Evolutionary conservation across 768 basidiomycete genomes (phyloP), one percentile per base, ranked within the genome.

Genomic region (Russula lepida): DNA sequence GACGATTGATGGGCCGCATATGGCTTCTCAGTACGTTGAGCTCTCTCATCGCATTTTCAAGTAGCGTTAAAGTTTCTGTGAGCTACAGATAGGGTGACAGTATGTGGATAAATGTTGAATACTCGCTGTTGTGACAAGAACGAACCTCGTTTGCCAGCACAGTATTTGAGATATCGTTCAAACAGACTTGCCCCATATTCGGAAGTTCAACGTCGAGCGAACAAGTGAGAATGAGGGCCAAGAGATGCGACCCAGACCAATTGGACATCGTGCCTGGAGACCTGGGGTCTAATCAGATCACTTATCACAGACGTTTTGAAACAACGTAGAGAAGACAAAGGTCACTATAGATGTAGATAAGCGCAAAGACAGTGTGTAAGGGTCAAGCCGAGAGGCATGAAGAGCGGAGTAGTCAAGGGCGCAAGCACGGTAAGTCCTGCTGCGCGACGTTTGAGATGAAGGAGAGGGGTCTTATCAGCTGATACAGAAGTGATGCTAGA

Each of bases 371-470:
- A n/a, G n/a, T n/a, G n/a, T n/a, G n/a, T n/a, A n/a, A n/a, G n/a
- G n/a, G n/a, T n/a, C n/a, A n/a, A n/a, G n/a, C n/a, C n/a, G n/a
- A n/a, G n/a, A n/a, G n/a, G 32, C n/a, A n/a, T 32, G 9, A 9
- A 4, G 32, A 32, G 32, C 9, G 9, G 32, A 32, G 4, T 32
- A 4, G 32, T 32, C 32, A 9, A 4, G n/a, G n/a, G n/a, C n/a
- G n/a, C n/a, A n/a, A n/a, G n/a, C n/a, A n/a, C n/a, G n/a, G n/a
- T n/a, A n/a, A n/a, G n/a, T n/a, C n/a, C n/a, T n/a, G n/a, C n/a
- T n/a, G n/a, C n/a, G n/a, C n/a, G 97, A 73, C 97, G 86, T 80
- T 98, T 98, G 65, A 99, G 78, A 72, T 98, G 95, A 17, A 99
- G 83, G 35, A 98, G 84, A 21, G 97, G 97, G 27, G 97, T 79